Evolutionary conservation across 2,329 filamentous ascomycete genomes (phyloP).

Genomic region (Fusarium torreyae): DNA sequence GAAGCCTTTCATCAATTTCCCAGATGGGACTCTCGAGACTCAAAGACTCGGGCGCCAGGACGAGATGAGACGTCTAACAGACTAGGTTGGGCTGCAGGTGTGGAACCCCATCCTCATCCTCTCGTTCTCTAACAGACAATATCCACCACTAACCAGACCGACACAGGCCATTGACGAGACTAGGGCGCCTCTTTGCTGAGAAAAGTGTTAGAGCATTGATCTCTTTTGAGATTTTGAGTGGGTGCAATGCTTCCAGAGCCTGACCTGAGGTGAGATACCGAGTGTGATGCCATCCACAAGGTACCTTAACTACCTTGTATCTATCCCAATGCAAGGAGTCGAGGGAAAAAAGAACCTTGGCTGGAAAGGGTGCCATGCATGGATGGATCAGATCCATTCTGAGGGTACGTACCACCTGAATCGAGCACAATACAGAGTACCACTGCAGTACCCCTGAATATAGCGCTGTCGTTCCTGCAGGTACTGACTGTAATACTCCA

Average conservation of each 20-base stretch:
- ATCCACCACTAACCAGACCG: constrained; percentile 22
- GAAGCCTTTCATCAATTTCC: constrained; percentile 34
- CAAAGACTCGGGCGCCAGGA: constrained; percentile 51
- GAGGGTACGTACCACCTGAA: constrained; percentile 9
- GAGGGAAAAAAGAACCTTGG: constrained; percentile 26
- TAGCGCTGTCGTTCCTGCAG: constrained; percentile 53
- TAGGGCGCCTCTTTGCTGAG: constrained; percentile 19
- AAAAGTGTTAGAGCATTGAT: constrained; percentile 24
- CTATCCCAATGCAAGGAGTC: constrained; percentile 41
- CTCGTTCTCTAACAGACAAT: constrained; percentile 4
- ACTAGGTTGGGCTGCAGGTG: constrained; percentile 45
- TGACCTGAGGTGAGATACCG: not conserved
- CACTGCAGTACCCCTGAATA: constrained; percentile 44
- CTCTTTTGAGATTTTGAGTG: constrained; percentile 15
- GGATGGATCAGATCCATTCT: constrained; percentile 29
- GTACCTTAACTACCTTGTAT: constrained; percentile 6
- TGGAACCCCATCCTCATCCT: constrained; percentile 35
- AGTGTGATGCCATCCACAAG: constrained; percentile 1
- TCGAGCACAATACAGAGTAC: constrained; percentile 15
- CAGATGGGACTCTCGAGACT: constrained; percentile 31
- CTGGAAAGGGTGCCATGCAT: constrained; percentile 32
- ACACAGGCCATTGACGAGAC: constrained; percentile 25
- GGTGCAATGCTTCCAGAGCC: constrained; percentile 14
- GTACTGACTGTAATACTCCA: constrained; percentile 26
- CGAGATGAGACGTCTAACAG: constrained; percentile 47